These are phyloP conservation scores for Nicotiana tomentosiformis DNA, from an alignment of 257 asterid genomes.

Conservation along the genomic window DNA sequence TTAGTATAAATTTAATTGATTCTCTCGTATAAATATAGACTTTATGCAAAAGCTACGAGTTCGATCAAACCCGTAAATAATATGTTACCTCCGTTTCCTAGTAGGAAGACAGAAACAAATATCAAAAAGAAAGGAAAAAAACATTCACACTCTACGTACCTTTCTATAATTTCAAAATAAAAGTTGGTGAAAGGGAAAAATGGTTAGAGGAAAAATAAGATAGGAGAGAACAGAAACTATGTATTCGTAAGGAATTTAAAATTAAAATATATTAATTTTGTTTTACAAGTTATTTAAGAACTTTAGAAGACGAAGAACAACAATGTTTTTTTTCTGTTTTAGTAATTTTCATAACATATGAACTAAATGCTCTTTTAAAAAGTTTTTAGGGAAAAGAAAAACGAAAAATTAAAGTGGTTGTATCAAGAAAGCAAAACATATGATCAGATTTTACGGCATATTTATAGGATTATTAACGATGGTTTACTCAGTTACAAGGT, in stretches of 20 bases:
- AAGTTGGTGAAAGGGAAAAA: background rate
- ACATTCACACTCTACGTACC: background rate
- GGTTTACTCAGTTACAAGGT: background rate
- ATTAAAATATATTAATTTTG: background rate
- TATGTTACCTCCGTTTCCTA: accelerated
- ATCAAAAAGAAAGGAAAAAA: background rate
- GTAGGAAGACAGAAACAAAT: background rate
- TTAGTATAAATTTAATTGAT: no score
- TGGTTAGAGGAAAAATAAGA: background rate
- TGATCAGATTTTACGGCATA: background rate
- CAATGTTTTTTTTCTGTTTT: background rate
- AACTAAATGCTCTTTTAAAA: background rate
- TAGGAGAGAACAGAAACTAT: background rate
- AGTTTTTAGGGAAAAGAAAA: background rate
- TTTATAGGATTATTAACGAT: background rate
- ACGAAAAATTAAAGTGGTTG: background rate
- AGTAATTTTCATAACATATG: background rate
- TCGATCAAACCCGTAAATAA: no score
- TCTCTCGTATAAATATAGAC: no score
- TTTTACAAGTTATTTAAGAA: background rate
- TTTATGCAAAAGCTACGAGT: accelerated
- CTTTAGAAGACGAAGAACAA: background rate
- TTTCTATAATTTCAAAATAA: background rate
- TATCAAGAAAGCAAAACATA: background rate
- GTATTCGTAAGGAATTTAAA: background rate